phyloP scores from a whole-genome alignment of 352 stramenopile species.

The Aphanomyces astaci region DNA sequence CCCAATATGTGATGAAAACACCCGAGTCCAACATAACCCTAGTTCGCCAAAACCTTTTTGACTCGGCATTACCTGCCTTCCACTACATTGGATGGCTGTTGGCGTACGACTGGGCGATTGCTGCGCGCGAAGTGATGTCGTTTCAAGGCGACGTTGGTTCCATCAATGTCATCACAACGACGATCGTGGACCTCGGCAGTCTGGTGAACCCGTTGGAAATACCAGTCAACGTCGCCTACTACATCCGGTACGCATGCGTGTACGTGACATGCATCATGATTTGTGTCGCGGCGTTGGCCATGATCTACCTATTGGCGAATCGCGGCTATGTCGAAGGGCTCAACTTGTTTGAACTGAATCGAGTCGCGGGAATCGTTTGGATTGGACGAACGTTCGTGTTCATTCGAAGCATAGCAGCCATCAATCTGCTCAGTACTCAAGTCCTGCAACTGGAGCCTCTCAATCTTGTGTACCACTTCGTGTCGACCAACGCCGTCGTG shows the following conservation, averaged over 20 bases:
- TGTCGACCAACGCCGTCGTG: not conserved
- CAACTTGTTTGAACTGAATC: slow-evolving; percentile 13
- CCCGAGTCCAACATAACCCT: not conserved
- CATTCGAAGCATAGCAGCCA: not conserved
- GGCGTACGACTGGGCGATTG: slow-evolving; percentile 2
- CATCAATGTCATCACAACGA: not conserved
- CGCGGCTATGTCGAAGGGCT: not conserved
- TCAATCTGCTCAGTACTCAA: not conserved
- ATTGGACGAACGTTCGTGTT: slow-evolving; percentile 10
- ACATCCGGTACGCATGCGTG: not conserved
- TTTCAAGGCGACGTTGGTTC: slow-evolving; percentile 12
- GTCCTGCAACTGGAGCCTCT: not conserved
- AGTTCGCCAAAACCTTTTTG: not conserved
- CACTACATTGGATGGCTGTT: not conserved
- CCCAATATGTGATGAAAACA: not conserved
- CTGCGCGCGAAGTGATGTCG: slow-evolving; percentile 2
- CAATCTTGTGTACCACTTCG: not conserved
- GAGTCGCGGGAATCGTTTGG: slow-evolving; percentile 8
- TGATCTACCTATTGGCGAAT: not conserved
- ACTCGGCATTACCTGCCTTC: not conserved
- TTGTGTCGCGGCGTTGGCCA: not conserved
- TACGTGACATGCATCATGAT: slow-evolving; percentile 10
- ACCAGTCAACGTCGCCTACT: slow-evolving; percentile 2
- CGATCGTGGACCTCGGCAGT: not conserved
- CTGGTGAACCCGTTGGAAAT: slow-evolving; percentile 9